These are phyloP conservation scores for Tarenaya hassleriana DNA, from an alignment of 345 rosid species.

Conservation along the genomic window DNA sequence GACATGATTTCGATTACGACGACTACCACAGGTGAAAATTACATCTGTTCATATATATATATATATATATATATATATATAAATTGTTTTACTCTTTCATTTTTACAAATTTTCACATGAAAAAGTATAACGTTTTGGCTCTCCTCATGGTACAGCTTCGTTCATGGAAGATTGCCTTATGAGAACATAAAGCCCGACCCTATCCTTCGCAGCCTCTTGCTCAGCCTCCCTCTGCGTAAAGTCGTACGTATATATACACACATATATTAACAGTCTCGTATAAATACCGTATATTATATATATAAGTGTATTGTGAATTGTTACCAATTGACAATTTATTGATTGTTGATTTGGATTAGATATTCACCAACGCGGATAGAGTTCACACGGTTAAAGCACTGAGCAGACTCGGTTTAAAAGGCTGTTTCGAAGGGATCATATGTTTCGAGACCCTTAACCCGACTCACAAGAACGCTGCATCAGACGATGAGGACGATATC, in stretches of 20 bases:
- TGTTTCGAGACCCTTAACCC: conserved; percentile 91
- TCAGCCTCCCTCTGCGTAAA: conserved; percentile 71
- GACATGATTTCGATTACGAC: conserved; percentile 84
- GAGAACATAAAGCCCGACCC: conserved; percentile 87
- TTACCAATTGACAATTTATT: neutral
- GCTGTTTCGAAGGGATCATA: conserved; percentile 88
- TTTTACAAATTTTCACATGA: too few species aligned
- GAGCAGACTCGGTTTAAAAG: conserved; percentile 70
- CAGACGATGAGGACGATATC: conserved; percentile 44
- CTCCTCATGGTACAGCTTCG: conserved; percentile 34
- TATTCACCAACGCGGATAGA: conserved; percentile 88
- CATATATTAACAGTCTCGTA: too few species aligned
- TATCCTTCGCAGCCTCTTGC: conserved; percentile 63
- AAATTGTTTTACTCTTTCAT: too few species aligned
- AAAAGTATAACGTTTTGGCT: conserved; percentile 11
- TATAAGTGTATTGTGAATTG: neutral
- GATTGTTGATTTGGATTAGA: conserved; percentile 30
- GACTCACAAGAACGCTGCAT: conserved; percentile 32
- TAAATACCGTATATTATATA: neutral
- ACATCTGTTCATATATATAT: neutral
- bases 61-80: neutral
- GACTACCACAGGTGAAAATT: conserved; percentile 63
- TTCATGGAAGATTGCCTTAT: conserved; percentile 90
- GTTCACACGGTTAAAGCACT: conserved; percentile 66
- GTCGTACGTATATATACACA: conserved; percentile 46